Conservation (phyloP, 495 filamentous ascomycete species). For the Lasiosphaeria miniovina region DNA sequence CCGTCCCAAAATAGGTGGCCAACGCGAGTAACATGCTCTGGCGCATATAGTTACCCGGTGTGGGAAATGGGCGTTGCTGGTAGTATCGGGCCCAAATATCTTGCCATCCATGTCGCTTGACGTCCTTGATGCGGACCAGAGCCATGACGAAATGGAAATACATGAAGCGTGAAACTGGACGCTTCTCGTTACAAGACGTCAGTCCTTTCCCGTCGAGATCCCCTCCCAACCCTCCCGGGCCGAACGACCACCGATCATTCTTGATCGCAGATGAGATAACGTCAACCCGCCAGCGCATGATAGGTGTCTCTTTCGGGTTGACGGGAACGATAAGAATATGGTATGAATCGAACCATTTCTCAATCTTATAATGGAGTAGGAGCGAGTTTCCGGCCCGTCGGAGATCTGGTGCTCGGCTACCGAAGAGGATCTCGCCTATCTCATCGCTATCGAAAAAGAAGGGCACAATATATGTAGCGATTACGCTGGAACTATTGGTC, state of each 20-base stretch:
- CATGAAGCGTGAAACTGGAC: conserved; percentile 11
- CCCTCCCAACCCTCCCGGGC: not conserved
- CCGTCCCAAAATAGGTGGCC: conserved; percentile 10
- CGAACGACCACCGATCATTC: not conserved
- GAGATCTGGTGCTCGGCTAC: conserved; percentile 8
- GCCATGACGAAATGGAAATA: conserved; percentile 20
- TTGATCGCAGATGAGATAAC: conserved; percentile 4
- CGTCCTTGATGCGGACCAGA: conserved; percentile 9
- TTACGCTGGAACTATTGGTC: not conserved
- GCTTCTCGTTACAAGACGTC: conserved; percentile 5
- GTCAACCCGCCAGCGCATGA: conserved; percentile 9
- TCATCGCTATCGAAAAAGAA: conserved; percentile 18
- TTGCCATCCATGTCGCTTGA: conserved; percentile 6
- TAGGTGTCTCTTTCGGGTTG: conserved; percentile 4
- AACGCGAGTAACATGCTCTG: conserved; percentile 10
- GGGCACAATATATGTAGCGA: conserved; percentile 13
- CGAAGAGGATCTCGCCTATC: conserved; percentile 9
- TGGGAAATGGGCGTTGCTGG: conserved; percentile 13
- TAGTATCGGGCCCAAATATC: conserved; percentile 15
- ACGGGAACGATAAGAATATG: conserved; percentile 10
- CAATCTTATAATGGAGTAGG: not conserved
- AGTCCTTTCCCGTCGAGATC: conserved; percentile 8
- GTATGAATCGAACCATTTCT: conserved; percentile 9
- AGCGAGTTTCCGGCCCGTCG: conserved; percentile 6
- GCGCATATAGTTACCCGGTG: conserved; percentile 13